A percentile compares a stretch with the other conserved stretches of the same genome.
Evolutionary conservation across 1,139 yeast species (phyloP).

Genomic region (Sugiyamaella sp.): DNA sequence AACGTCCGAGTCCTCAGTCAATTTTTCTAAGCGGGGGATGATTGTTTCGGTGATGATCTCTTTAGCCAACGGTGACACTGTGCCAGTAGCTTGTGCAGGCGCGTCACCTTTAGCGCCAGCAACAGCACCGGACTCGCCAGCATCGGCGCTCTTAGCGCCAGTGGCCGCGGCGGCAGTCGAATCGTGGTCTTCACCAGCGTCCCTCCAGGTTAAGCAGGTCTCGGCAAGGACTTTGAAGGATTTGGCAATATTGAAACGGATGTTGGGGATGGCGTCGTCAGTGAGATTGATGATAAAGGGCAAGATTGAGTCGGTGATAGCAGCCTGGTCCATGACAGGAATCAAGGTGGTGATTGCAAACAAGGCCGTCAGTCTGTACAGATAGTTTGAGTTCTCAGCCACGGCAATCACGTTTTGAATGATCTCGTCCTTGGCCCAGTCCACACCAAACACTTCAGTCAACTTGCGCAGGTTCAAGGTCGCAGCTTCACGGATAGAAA

Average conservation of each 20-base stretch:
- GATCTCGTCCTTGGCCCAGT: slow-evolving; percentile 89
- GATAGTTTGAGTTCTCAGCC: slow-evolving; percentile 65
- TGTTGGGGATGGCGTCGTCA: slow-evolving; percentile 87
- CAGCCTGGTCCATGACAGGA: slow-evolving; percentile 53
- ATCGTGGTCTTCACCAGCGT: slow-evolving; percentile 27
- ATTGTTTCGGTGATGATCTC: slow-evolving; percentile 58
- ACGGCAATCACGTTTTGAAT: slow-evolving; percentile 68
- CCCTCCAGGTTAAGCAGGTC: slow-evolving; percentile 46
- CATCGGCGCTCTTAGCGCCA: too few relatives aligned
- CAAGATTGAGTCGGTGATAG: slow-evolving; percentile 65
- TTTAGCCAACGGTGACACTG: slow-evolving; percentile 30
- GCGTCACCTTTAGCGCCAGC: too few relatives aligned
- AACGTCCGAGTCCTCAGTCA: slow-evolving; percentile 73
- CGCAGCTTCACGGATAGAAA: slow-evolving; percentile 95
- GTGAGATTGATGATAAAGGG: slow-evolving; percentile 78
- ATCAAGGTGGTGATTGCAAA: slow-evolving; percentile 82
- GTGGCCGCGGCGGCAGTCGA: slow-evolving; percentile 14
- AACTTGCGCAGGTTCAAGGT: slow-evolving; percentile 79
- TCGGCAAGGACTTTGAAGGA: slow-evolving; percentile 66
- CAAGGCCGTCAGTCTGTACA: slow-evolving; percentile 87
- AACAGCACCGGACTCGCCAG: too few relatives aligned
- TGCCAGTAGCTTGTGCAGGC: too few relatives aligned
- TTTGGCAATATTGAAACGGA: slow-evolving; percentile 92
- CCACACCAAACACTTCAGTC: slow-evolving; percentile 85
- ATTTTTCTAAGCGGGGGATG: slow-evolving; percentile 63